Percentiles rank a stretch among this genome's conserved stretches.
Evolutionary conservation across 129 eudicot species (phyloP).

Genomic region (Artemisia tridentata): DNA sequence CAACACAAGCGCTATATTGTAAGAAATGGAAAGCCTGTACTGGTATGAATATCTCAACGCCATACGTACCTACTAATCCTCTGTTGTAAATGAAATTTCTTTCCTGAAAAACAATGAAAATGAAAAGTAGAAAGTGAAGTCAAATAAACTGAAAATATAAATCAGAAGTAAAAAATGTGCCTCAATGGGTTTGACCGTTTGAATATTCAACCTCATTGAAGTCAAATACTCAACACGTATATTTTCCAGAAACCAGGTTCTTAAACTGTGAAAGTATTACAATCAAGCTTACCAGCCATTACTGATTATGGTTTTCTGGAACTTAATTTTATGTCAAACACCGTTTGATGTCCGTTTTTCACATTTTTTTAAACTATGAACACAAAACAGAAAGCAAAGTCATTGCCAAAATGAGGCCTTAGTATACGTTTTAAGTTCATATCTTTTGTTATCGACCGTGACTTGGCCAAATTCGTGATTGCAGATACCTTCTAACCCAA

Average conservation of each 20-base stretch:
- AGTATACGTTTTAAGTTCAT: slow-evolving; percentile 7
- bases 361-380: background rate
- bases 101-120: background rate
- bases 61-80: slow-evolving; percentile 11
- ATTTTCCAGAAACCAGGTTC: background rate
- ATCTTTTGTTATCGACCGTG: slow-evolving; percentile 16
- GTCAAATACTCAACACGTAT: background rate
- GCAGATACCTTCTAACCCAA: slow-evolving; percentile 91
- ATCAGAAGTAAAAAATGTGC: slow-evolving; percentile 10
- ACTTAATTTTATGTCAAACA: background rate
- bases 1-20: slow-evolving; percentile 89
- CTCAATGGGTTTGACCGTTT: background rate
- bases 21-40: slow-evolving; percentile 72
- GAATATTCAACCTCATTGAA: slow-evolving; percentile 12
- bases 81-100: background rate
- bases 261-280: too few relatives aligned
- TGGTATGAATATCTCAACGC: slow-evolving; percentile 50
- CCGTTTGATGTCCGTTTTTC: background rate
- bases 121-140: too few relatives aligned
- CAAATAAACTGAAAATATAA: background rate
- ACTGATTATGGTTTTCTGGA: slow-evolving; percentile 12
- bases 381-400: slow-evolving; percentile 2
- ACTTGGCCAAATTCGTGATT: slow-evolving; percentile 22
- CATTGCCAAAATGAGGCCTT: background rate
- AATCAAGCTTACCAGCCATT: too few relatives aligned